These are phyloP conservation scores for Avena atlantica DNA, from an alignment of 176 grass and related monocot genomes.

Conservation along the genomic window DNA sequence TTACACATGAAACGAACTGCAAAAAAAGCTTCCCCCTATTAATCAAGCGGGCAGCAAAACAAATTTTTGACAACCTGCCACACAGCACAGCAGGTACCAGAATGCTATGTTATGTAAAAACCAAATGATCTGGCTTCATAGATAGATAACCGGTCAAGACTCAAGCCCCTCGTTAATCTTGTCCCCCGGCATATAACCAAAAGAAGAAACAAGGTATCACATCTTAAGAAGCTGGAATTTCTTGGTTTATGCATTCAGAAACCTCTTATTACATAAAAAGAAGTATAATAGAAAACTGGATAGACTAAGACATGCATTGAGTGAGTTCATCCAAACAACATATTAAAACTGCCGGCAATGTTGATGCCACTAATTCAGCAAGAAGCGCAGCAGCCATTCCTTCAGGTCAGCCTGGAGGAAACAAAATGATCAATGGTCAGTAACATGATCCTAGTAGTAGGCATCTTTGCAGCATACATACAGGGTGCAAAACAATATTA, in stretches of 20 bases:
- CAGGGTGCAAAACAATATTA: background rate
- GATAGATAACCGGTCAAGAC: too few relatives aligned
- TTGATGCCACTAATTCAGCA: background rate
- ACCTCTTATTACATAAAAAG: slow-evolving; percentile 26
- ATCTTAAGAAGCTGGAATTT: background rate
- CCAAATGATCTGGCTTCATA: too few relatives aligned
- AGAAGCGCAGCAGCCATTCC: background rate
- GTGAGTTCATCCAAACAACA: background rate
- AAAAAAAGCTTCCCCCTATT: too few relatives aligned
- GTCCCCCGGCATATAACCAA: too few relatives aligned
- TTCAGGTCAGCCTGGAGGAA: background rate
- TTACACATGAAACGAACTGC: background rate
- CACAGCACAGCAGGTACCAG: too few relatives aligned
- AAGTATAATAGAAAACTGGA: background rate
- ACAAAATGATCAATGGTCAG: background rate
- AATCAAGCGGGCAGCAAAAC: background rate
- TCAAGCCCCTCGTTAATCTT: too few relatives aligned
- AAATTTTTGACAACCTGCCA: background rate
- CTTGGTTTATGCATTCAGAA: background rate
- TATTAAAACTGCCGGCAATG: background rate
- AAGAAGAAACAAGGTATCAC: too few relatives aligned
- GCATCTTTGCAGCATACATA: background rate
- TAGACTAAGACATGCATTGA: background rate
- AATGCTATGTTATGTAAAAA: too few relatives aligned
- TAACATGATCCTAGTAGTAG: background rate